Evolutionary conservation across 1,284 basidiomycete species (phyloP).

Genomic region (Clitocybe nebularis): DNA sequence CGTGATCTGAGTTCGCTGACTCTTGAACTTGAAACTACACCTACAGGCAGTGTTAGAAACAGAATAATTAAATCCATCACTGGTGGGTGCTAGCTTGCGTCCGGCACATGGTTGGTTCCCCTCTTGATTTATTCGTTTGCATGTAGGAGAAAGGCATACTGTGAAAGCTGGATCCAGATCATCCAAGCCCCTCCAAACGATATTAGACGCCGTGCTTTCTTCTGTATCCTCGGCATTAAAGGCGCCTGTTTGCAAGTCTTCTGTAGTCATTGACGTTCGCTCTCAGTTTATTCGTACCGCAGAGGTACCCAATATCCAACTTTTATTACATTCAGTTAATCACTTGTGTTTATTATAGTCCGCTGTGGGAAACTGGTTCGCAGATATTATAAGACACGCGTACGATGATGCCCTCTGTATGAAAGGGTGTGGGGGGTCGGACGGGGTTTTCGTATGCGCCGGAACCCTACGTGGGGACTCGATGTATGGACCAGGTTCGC

Average conservation of each 20-base stretch:
- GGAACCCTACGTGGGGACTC: constrained; percentile 88
- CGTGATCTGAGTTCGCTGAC: constrained; percentile 77
- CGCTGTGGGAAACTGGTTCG: constrained; percentile 84
- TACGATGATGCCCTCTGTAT: constrained; percentile 78
- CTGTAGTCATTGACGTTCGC: constrained; percentile 71
- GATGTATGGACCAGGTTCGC: constrained; percentile 73
- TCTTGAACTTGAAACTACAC: constrained; percentile 60
- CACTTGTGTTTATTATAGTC: constrained; percentile 41
- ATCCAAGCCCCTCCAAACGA: constrained; percentile 51
- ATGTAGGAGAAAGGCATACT: constrained; percentile 59
- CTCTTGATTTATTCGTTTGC: background rate
- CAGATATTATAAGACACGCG: constrained; percentile 81
- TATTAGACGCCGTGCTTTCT: constrained; percentile 67
- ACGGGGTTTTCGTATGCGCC: constrained; percentile 81
- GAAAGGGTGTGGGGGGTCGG: constrained; percentile 61
- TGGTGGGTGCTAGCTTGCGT: constrained; percentile 39
- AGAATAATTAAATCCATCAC: constrained; percentile 64
- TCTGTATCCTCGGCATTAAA: constrained; percentile 70
- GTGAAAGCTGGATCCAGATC: constrained; percentile 60
- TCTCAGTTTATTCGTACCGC: constrained; percentile 70
- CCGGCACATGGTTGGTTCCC: too few species aligned
- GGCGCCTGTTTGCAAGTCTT: constrained; percentile 69
- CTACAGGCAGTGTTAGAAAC: constrained; percentile 60
- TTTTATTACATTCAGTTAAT: background rate
- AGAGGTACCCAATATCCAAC: constrained; percentile 43